phyloP scores from a whole-genome alignment of 192 early-diverging fungal species.

The Dissophora globulifera region DNA sequence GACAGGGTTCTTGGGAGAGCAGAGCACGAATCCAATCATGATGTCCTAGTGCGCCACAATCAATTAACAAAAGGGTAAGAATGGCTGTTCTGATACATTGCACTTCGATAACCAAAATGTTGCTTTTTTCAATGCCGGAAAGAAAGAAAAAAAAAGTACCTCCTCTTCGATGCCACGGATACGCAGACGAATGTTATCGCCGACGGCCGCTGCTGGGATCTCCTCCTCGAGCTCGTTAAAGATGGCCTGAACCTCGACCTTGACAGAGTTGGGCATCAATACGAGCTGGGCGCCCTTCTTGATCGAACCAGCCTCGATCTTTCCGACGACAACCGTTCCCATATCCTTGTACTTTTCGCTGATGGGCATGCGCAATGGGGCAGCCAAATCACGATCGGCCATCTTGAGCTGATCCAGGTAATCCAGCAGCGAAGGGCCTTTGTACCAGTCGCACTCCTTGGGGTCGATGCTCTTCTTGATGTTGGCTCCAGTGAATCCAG shows the following conservation, averaged over 20 bases:
- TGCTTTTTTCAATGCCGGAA: no score
- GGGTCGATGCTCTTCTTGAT: slow-evolving; percentile 84
- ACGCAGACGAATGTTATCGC: slow-evolving; percentile 94
- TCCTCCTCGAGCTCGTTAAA: slow-evolving; percentile 88
- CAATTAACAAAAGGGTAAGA: no score
- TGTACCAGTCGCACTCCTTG: slow-evolving; percentile 77
- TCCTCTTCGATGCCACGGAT: slow-evolving; percentile 95
- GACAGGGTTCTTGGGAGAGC: slow-evolving; percentile 79
- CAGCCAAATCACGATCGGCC: slow-evolving; percentile 86
- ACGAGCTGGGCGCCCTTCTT: slow-evolving; percentile 88
- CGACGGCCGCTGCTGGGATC: slow-evolving; percentile 75
- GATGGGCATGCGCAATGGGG: slow-evolving; percentile 94
- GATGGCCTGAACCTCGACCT: slow-evolving; percentile 82
- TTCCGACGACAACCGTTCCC: slow-evolving; percentile 96
- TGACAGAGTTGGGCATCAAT: slow-evolving; percentile 94
- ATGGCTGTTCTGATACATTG: no score
- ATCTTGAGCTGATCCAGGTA: slow-evolving; percentile 85
- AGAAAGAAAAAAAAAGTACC: slow-evolving; percentile 46
- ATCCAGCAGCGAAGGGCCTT: slow-evolving; percentile 89
- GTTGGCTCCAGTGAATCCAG: slow-evolving; percentile 97
- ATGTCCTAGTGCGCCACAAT: no score
- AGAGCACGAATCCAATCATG: slow-evolving; percentile 88
- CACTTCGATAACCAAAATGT: no score
- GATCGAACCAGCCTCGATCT: slow-evolving; percentile 94
- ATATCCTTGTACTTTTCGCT: slow-evolving; percentile 98